These are phyloP conservation scores for Lactarius hatsudake DNA, from an alignment of 768 basidiomycete species.

Conservation along the genomic window DNA sequence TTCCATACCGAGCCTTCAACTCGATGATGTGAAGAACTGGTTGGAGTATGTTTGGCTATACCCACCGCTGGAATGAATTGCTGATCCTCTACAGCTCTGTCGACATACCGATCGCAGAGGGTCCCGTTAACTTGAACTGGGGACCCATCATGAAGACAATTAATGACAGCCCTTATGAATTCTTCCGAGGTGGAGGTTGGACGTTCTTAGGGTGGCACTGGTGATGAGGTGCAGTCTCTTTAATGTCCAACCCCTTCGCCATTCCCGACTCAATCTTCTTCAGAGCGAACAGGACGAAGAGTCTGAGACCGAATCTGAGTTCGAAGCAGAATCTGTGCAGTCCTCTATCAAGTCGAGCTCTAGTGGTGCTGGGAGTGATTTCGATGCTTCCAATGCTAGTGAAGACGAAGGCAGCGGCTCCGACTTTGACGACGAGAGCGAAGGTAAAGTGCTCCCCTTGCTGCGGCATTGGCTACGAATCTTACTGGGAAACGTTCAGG, in stretches of 20 bases:
- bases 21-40: slow-evolving; percentile 99
- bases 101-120: slow-evolving; percentile 93
- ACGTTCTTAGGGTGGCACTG: slow-evolving; percentile 74
- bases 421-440: slow-evolving; percentile 61
- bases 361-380: slow-evolving; percentile 51
- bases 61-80: slow-evolving; percentile 9
- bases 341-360: slow-evolving; percentile 37
- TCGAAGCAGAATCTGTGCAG: slow-evolving; percentile 43
- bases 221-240: slow-evolving; percentile 51
- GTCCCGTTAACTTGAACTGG: slow-evolving; percentile 98
- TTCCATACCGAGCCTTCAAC: slow-evolving; percentile 83
- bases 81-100: slow-evolving; percentile 63
- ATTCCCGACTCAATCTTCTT: slow-evolving; percentile 1
- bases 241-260: slow-evolving; percentile 1
- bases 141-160: slow-evolving; percentile 98
- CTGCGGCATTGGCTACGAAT: slow-evolving; percentile 16
- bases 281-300: slow-evolving; percentile 62
- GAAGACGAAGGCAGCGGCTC: slow-evolving; percentile 64
- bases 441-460: slow-evolving; percentile 39
- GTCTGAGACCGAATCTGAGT: slow-evolving; percentile 63
- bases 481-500: slow-evolving; percentile 40
- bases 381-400: slow-evolving; percentile 51
- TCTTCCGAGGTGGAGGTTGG: slow-evolving; percentile 98
- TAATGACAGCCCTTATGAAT: slow-evolving; percentile 92
- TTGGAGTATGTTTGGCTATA: slow-evolving; percentile 67